Conservation (phyloP, 257 asterid genomes). For the Parsonsia alboflavescens region DNA sequence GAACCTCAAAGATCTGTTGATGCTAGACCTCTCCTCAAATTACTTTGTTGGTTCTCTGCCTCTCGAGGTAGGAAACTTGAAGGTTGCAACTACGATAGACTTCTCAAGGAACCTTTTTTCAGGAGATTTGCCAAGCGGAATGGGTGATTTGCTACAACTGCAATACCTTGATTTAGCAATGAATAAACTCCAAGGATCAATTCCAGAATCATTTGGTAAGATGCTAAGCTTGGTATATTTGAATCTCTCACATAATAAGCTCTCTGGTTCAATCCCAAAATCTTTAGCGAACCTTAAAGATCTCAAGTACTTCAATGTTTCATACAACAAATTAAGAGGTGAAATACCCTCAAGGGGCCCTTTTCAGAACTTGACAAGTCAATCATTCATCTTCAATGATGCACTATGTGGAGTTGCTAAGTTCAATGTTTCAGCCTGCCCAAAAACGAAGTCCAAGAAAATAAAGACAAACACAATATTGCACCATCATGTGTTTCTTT, state of each 20-base stretch:
- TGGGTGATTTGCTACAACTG: background rate
- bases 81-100: background rate
- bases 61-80: background rate
- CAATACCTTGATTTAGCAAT: background rate
- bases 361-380: slow-evolving; percentile 19
- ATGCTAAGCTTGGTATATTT: background rate
- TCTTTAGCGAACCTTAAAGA: background rate
- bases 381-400: slow-evolving; percentile 21
- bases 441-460: background rate
- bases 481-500: background rate
- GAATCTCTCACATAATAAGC: background rate
- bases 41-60: background rate
- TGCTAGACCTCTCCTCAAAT: background rate
- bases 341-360: slow-evolving; percentile 27
- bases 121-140: background rate
- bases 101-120: background rate
- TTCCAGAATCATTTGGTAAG: background rate
- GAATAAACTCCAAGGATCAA: background rate
- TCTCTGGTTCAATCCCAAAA: slow-evolving; percentile 1
- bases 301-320: slow-evolving; percentile 22
- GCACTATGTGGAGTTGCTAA: slow-evolving; percentile 28
- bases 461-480: background rate
- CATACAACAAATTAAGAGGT: slow-evolving; percentile 28
- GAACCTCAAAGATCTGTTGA: slow-evolving; percentile 2
- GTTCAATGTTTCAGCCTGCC: slow-evolving; percentile 25